Conservation (phyloP, 2,329 filamentous ascomycete genomes). For the Bipolaris victoriae region DNA sequence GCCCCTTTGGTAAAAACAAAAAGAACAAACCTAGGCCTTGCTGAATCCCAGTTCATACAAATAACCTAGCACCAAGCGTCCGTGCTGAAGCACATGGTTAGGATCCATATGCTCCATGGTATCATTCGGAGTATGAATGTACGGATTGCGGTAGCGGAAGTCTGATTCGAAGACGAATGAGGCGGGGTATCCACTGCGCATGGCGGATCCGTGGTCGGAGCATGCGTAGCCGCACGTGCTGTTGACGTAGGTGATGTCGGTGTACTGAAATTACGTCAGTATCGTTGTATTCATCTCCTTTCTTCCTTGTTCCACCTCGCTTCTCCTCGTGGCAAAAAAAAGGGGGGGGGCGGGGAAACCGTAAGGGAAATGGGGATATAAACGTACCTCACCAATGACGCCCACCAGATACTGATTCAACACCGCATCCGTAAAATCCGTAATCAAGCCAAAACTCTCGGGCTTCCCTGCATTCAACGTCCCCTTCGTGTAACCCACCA, state of each 20-base stretch:
- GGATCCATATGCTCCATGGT: slow-evolving; percentile 73
- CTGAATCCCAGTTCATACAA: slow-evolving; percentile 79
- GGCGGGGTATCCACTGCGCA: slow-evolving; percentile 73
- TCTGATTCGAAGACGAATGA: slow-evolving; percentile 76
- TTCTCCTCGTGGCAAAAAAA: too few species aligned
- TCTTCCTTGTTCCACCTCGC: too few species aligned
- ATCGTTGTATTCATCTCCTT: not conserved
- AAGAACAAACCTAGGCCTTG: slow-evolving; percentile 27
- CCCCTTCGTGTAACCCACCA: slow-evolving; percentile 76
- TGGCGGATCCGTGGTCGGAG: slow-evolving; percentile 74
- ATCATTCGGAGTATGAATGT: slow-evolving; percentile 72
- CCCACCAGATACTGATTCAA: slow-evolving; percentile 88
- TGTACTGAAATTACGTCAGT: slow-evolving; percentile 65
- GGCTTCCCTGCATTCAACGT: slow-evolving; percentile 52
- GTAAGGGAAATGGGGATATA: too few species aligned
- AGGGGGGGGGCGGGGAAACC: too few species aligned
- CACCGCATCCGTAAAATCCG: slow-evolving; percentile 81
- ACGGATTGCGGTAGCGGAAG: slow-evolving; percentile 64
- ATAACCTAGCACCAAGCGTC: slow-evolving; percentile 78
- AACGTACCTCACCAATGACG: slow-evolving; percentile 63
- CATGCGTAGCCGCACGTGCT: slow-evolving; percentile 89
- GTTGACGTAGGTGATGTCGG: slow-evolving; percentile 80
- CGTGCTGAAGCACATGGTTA: slow-evolving; percentile 88
- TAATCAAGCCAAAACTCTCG: slow-evolving; percentile 88
- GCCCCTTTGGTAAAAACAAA: too few species aligned